Conservation (phyloP, 2,329 filamentous ascomycete genomes). For the Cadophora sp. region DNA sequence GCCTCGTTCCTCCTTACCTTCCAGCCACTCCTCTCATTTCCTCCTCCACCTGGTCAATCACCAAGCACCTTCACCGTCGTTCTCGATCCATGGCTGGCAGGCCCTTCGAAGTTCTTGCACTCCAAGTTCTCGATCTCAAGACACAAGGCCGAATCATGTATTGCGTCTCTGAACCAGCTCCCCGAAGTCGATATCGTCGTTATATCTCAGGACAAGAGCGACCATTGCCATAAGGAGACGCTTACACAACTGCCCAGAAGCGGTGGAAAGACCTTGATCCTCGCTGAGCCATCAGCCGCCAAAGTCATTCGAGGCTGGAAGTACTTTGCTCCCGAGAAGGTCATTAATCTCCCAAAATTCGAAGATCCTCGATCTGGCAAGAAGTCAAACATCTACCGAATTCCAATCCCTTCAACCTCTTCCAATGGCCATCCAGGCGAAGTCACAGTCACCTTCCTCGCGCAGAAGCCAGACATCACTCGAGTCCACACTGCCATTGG, state of each 20-base stretch:
- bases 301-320: slow-evolving; percentile 72
- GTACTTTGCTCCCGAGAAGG: slow-evolving; percentile 64
- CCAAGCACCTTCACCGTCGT: slow-evolving; percentile 68
- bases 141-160: slow-evolving; percentile 61
- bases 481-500: slow-evolving; percentile 71
- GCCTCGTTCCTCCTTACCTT: slow-evolving; percentile 71
- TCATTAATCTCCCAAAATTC: slow-evolving; percentile 55
- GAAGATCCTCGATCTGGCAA: slow-evolving; percentile 47
- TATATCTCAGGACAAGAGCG: slow-evolving; percentile 67
- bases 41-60: slow-evolving; percentile 44
- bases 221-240: slow-evolving; percentile 75
- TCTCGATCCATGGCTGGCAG: slow-evolving; percentile 74
- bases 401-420: slow-evolving; percentile 61
- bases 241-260: slow-evolving; percentile 66
- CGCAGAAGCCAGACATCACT: slow-evolving; percentile 64
- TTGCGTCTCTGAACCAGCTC: slow-evolving; percentile 62
- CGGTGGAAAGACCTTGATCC: slow-evolving; percentile 63
- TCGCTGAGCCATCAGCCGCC: slow-evolving; percentile 70
- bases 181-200: slow-evolving; percentile 62
- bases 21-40: slow-evolving; percentile 48
- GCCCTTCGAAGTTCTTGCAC: slow-evolving; percentile 65
- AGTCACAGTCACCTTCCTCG: slow-evolving; percentile 73
- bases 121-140: slow-evolving; percentile 65
- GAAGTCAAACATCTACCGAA: slow-evolving; percentile 45
- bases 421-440: slow-evolving; percentile 65